Evolutionary conservation across 2,329 filamentous ascomycete species (phyloP).

Genomic region (Xylariales sp.): DNA sequence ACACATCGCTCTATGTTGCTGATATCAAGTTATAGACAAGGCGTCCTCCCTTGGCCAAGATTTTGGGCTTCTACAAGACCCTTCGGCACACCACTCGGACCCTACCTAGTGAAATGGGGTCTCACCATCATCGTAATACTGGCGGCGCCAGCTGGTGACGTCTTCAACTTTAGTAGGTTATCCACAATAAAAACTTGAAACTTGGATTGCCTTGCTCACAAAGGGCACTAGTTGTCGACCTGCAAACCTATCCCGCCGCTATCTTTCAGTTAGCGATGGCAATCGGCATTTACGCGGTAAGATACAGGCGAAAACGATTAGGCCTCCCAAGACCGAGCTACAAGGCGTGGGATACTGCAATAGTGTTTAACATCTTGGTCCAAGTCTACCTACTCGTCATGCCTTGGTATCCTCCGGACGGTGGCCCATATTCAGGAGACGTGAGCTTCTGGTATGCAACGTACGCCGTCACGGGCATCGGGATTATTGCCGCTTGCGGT

Average conservation of each 20-base stretch:
- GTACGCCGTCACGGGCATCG: conserved; percentile 46
- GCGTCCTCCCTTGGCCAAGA: conserved; percentile 52
- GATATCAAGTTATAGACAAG: conserved; percentile 49
- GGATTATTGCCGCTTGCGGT: conserved; percentile 36
- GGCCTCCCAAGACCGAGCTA: conserved; percentile 33
- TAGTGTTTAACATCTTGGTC: conserved; percentile 41
- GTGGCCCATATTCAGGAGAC: conserved; percentile 37
- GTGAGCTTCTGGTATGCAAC: conserved; percentile 56
- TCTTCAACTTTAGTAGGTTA: conserved; percentile 53
- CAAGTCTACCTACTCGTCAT: conserved; percentile 47
- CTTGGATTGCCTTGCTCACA: no score
- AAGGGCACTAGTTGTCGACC: conserved; percentile 10
- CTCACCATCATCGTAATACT: conserved; percentile 57
- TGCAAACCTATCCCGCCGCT: conserved; percentile 2
- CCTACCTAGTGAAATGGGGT: conserved; percentile 53
- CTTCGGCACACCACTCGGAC: conserved; percentile 58
- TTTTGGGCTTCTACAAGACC: conserved; percentile 61
- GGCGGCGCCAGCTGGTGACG: conserved; percentile 57
- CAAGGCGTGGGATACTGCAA: conserved; percentile 38
- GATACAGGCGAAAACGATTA: conserved; percentile 5
- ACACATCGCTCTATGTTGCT: no score
- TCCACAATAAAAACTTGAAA: no score
- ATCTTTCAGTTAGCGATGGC: conserved; percentile 7
- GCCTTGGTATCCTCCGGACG: conserved; percentile 50
- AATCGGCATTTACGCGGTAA: conserved; percentile 2